These are phyloP conservation scores for Scedosporium aurantiacum DNA, from an alignment of 2,329 filamentous ascomycete species.

Conservation along the genomic window DNA sequence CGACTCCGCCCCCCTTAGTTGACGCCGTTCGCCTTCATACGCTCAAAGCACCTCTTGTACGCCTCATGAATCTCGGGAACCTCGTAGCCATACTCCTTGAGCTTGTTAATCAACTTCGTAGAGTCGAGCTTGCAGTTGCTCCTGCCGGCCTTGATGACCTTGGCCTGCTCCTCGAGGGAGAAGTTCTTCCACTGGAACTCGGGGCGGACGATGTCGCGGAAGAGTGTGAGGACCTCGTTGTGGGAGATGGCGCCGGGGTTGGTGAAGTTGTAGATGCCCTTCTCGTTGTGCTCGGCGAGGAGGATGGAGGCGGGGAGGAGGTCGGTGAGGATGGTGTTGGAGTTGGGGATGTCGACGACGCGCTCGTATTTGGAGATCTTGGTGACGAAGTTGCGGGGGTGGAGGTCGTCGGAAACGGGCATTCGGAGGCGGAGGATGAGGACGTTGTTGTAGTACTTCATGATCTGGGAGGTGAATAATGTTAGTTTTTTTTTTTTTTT, in stretches of 20 bases:
- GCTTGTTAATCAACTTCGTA: conserved; percentile 47
- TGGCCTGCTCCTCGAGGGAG: conserved; percentile 52
- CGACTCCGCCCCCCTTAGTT: conserved; percentile 23
- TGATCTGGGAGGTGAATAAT: conserved; percentile 29
- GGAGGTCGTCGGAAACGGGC: conserved; percentile 57
- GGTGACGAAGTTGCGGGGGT: conserved; percentile 57
- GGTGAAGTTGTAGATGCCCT: conserved; percentile 59
- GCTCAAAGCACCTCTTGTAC: conserved; percentile 50
- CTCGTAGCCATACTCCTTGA: conserved; percentile 45
- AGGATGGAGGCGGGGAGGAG: conserved; percentile 51
- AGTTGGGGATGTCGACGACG: conserved; percentile 58
- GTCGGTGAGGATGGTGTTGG: conserved; percentile 54
- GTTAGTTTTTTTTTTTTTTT: background rate
- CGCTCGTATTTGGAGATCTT: conserved; percentile 55
- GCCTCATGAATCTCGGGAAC: conserved; percentile 52
- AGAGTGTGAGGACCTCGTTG: conserved; percentile 54
- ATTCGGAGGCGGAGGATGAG: conserved; percentile 57
- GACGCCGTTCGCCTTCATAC: conserved; percentile 47
- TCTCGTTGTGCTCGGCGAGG: conserved; percentile 49
- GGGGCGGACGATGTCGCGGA: conserved; percentile 52
- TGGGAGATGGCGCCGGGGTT: conserved; percentile 62
- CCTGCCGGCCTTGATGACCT: conserved; percentile 55
- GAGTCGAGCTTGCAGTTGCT: conserved; percentile 57
- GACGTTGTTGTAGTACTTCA: conserved; percentile 49
- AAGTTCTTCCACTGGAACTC: conserved; percentile 55